phyloP scores from a whole-genome alignment of 1,139 yeast species.

The Kluyveromyces sp. region DNA sequence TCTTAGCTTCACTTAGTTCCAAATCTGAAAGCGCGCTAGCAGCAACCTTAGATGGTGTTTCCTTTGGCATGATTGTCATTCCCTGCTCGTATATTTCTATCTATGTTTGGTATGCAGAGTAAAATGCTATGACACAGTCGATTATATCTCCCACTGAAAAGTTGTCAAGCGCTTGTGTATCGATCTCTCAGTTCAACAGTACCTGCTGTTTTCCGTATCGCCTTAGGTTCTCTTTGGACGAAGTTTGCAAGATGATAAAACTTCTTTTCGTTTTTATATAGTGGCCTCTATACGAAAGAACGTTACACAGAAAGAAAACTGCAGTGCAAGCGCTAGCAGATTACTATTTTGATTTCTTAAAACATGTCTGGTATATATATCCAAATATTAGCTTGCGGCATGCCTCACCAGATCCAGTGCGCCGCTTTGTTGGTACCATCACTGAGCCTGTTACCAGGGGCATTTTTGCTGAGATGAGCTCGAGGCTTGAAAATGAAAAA shows the following conservation, averaged over 20 bases:
- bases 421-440: neutral
- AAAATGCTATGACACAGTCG: no score
- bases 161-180: no score
- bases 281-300: neutral
- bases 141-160: no score
- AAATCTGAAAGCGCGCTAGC: slow-evolving; percentile 38
- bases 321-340: neutral
- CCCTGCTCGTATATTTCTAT: neutral
- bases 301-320: neutral
- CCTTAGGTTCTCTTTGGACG: neutral
- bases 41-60: slow-evolving; percentile 42
- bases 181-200: no score
- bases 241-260: neutral
- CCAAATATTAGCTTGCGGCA: neutral
- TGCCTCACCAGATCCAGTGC: neutral
- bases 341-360: neutral
- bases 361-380: neutral
- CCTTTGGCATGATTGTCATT: slow-evolving; percentile 25
- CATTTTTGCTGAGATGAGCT: neutral
- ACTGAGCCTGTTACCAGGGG: neutral
- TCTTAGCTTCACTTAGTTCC: slow-evolving; percentile 32
- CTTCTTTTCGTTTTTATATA: neutral
- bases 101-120: no score
- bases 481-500: neutral
- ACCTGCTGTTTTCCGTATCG: neutral